Conservation (phyloP, 1,284 basidiomycete species). For the Ustilago sp. region DNA sequence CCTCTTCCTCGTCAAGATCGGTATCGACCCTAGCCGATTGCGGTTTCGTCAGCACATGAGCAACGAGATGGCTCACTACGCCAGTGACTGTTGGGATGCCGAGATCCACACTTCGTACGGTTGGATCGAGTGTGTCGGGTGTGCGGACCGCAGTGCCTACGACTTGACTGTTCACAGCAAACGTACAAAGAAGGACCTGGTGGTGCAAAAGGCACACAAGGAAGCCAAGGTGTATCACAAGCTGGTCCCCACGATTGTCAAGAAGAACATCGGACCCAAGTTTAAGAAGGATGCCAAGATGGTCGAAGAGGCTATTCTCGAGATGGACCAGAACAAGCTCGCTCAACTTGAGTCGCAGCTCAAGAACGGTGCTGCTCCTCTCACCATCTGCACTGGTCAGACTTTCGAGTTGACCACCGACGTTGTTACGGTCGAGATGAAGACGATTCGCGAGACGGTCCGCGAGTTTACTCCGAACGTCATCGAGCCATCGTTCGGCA, state of each 20-base stretch:
- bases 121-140: conserved; percentile 99
- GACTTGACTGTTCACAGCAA: conserved; percentile 78
- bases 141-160: conserved; percentile 96
- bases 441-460: conserved; percentile 90
- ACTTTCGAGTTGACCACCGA: conserved; percentile 79
- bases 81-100: conserved; percentile 98
- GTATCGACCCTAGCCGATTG: conserved; percentile 85
- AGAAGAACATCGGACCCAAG: conserved; percentile 88
- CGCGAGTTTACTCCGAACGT: conserved; percentile 97
- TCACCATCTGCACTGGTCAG: conserved; percentile 73
- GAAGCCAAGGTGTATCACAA: conserved; percentile 82
- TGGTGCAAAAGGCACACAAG: conserved; percentile 86
- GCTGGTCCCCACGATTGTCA: conserved; percentile 83
- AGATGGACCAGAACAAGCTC: conserved; percentile 79
- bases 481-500: conserved; percentile 97
- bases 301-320: conserved; percentile 79
- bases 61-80: conserved; percentile 99
- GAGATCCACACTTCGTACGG: conserved; percentile 95
- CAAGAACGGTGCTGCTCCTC: conserved; percentile 74
- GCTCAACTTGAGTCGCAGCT: conserved; percentile 80
- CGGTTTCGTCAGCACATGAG: conserved; percentile 97
- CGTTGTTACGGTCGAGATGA: conserved; percentile 82
- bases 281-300: conserved; percentile 85
- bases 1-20: conserved; percentile 90
- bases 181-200: conserved; percentile 74